Evolutionary conservation across 2,329 filamentous ascomycete genomes (phyloP), one percentile per base, ranked within the genome.

Genomic region (Xylaria sp.): DNA sequence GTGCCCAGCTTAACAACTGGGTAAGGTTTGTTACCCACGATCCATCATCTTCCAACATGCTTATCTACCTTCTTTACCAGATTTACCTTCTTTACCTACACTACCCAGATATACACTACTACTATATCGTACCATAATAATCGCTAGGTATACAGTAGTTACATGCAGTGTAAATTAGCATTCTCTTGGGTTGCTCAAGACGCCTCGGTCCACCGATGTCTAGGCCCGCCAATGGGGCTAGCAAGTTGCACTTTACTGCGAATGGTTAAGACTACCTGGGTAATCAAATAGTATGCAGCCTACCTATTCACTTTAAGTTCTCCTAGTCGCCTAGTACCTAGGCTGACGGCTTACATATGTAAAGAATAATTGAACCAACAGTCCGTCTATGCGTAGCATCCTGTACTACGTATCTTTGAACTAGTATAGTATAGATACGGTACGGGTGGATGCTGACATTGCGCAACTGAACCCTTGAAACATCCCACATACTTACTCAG

Each of bases 141-240:
- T 20, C 1, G 15, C 5, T 5, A 6, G 7, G 3, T 9, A 44
- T 10, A 2, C 7, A 9, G n/a, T 44, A 20, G n/a, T n/a, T n/a
- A n/a, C n/a, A n/a, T n/a, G n/a, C n/a, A n/a, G 22, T 44, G 42
- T 22, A 20, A 22, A 22, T 44, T 44, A 22, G 42, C n/a, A 39
- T 44, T 39, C 15, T 15, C 44, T 45, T 25, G 44, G 9, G 44
- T 25, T 45, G 11, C 20, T 3, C n/a, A n/a, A n/a, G n/a, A n/a
- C n/a, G n/a, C n/a, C n/a, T n/a, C n/a, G 49, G 57, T 57, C 31
- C 60, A 50, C 60, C 51, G 42, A 63, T 47, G 33, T 58, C 53
- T 58, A 5, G 22, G 50, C 20, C 47, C 31, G 22, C 31, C 36
- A 39, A 25, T 27, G 0, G 20, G n/a, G 3, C 33, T 38, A 38